phyloP scores from a whole-genome alignment of 805 yeast genomes.

The Priceomyces fermenticarens region DNA sequence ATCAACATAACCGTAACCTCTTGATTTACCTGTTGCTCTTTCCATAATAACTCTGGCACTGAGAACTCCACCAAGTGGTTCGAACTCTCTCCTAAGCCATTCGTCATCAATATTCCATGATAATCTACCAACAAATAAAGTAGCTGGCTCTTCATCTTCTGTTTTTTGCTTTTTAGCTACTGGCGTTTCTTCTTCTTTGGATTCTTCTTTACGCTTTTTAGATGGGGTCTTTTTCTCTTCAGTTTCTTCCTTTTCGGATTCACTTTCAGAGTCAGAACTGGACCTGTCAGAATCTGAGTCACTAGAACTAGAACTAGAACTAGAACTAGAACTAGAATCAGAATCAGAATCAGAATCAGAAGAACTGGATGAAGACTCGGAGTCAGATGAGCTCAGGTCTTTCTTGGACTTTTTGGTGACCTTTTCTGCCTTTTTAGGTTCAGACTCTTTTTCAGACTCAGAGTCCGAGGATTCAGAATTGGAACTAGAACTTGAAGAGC shows the following conservation, averaged over 20 bases:
- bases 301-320: conserved; percentile 25
- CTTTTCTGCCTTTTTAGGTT: conserved; percentile 18
- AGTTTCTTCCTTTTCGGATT: conserved; percentile 28
- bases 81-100: conserved; percentile 87
- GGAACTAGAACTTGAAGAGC: conserved; percentile 24
- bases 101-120: conserved; percentile 97
- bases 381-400: conserved; percentile 6
- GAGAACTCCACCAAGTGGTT: conserved; percentile 73
- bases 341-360: conserved; percentile 24
- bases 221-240: conserved; percentile 15
- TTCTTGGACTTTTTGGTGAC: conserved; percentile 14
- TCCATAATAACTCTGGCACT: conserved; percentile 93
- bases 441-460: conserved; percentile 30
- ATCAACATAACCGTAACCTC: conserved; percentile 98
- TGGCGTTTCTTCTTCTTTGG: conserved; percentile 28
- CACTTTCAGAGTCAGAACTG: conserved; percentile 22
- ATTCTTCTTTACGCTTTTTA: conserved; percentile 35
- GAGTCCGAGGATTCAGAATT: conserved; percentile 28
- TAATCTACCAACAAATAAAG: conserved; percentile 93
- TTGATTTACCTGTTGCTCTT: conserved; percentile 86
- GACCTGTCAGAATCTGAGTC: conserved; percentile 11
- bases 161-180: conserved; percentile 54
- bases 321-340: conserved; percentile 24
- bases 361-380: too few species aligned
- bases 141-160: conserved; percentile 66